Conservation (phyloP, 257 asterid genomes). For the Solanum clarkiae region DNA sequence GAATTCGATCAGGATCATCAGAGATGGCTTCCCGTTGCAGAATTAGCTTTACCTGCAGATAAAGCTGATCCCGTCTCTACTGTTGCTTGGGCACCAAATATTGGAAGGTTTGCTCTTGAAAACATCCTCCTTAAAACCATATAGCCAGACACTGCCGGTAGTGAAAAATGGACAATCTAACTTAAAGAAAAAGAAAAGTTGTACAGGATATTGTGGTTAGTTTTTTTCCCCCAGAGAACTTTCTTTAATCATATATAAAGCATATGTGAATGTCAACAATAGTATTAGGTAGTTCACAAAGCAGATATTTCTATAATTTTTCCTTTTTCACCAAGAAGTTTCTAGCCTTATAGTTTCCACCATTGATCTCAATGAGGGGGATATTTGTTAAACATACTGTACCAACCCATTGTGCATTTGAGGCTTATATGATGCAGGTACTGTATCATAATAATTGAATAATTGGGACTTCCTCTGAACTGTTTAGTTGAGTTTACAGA, state of each 20-base stretch:
- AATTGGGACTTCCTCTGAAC: background rate
- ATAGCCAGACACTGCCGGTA: background rate
- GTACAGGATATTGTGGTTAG: background rate
- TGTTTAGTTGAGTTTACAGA: background rate
- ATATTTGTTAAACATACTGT: background rate
- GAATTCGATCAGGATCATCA: constrained; percentile 94
- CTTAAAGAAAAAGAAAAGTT: background rate
- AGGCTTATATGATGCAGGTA: background rate
- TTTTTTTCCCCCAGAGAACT: background rate
- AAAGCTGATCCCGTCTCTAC: constrained; percentile 51
- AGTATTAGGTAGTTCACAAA: background rate
- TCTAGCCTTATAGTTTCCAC: background rate
- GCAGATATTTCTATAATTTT: background rate
- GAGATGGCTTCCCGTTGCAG: constrained; percentile 99
- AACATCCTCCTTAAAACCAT: background rate
- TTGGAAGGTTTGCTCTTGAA: constrained; percentile 44
- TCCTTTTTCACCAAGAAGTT: background rate
- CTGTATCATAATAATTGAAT: background rate
- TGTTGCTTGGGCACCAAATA: constrained; percentile 91
- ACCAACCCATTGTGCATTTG: background rate
- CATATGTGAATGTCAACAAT: background rate
- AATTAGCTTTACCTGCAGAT: constrained; percentile 71
- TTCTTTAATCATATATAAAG: background rate
- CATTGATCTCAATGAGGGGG: background rate
- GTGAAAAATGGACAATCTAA: background rate